phyloP scores from a whole-genome alignment of 202 grass and related monocot genomes.

The Panicum virgatum region DNA sequence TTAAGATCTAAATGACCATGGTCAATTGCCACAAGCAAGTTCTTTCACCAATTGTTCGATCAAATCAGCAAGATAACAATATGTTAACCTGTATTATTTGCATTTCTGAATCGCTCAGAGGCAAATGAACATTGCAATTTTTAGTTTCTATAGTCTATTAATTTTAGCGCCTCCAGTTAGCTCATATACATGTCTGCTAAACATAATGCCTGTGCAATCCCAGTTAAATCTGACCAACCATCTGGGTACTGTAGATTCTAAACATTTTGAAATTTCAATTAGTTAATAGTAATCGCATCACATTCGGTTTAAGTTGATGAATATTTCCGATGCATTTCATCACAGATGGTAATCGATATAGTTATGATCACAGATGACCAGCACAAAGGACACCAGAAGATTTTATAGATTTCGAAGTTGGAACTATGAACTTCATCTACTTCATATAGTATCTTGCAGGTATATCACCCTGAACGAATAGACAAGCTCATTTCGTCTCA shows the following conservation, averaged over 20 bases:
- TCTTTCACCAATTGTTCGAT: not conserved
- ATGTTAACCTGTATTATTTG: not conserved
- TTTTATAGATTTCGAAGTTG: not conserved
- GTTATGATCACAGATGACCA: not conserved
- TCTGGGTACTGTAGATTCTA: not conserved
- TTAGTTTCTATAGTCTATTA: not conserved
- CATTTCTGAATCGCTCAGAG: not conserved
- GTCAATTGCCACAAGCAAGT: conserved; percentile 22
- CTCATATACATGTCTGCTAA: not conserved
- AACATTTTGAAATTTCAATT: not conserved
- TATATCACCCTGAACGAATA: not conserved
- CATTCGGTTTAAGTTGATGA: not conserved
- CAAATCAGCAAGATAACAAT: not conserved
- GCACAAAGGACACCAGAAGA: not conserved
- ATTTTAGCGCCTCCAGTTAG: not conserved
- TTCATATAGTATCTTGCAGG: not conserved
- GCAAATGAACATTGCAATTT: not conserved
- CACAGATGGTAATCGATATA: not conserved
- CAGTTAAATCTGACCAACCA: not conserved
- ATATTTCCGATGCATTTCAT: conserved; percentile 14
- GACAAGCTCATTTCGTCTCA: not conserved
- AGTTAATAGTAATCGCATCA: not conserved
- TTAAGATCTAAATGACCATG: not conserved
- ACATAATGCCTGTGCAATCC: not conserved
- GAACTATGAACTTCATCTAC: not conserved